Evolutionary conservation across 176 grass and related monocot species (phyloP).

Genomic region (Hyparrhenia diplandra): DNA sequence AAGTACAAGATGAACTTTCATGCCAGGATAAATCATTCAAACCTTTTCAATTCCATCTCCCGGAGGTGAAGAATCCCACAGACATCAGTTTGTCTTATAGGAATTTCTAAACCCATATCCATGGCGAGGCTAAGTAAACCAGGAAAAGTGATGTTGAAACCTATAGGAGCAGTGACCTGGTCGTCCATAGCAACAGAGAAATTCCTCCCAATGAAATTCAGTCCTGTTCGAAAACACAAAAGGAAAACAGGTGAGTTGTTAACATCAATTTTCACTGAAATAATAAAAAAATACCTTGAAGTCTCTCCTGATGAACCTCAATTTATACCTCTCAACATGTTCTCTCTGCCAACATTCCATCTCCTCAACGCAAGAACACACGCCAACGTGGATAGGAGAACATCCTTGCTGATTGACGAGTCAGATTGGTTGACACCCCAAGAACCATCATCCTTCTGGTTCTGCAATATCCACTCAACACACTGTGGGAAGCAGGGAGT

Average conservation of each 20-base stretch:
- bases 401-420: constrained; percentile 35
- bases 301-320: not conserved
- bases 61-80: constrained; percentile 18
- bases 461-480: constrained; percentile 65
- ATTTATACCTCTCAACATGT: constrained; percentile 57
- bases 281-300: not conserved
- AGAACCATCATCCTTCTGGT: constrained; percentile 63
- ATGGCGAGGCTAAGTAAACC: constrained; percentile 52
- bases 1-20: not conserved
- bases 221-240: constrained; percentile 25
- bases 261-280: not conserved
- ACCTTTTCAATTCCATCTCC: constrained; percentile 66
- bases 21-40: not conserved
- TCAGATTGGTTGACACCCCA: constrained; percentile 36
- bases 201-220: constrained; percentile 57
- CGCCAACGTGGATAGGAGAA: constrained; percentile 57
- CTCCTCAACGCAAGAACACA: constrained; percentile 64
- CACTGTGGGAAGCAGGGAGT: constrained; percentile 56
- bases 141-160: constrained; percentile 73
- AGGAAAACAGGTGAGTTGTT: not conserved
- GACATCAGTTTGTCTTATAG: constrained; percentile 22
- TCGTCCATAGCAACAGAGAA: constrained; percentile 41
- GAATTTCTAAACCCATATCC: constrained; percentile 51
- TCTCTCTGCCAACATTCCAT: constrained; percentile 66
- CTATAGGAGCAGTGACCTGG: constrained; percentile 44